phyloP scores from a whole-genome alignment of 2,329 filamentous ascomycete genomes.

The Teratosphaeria nubilosa region DNA sequence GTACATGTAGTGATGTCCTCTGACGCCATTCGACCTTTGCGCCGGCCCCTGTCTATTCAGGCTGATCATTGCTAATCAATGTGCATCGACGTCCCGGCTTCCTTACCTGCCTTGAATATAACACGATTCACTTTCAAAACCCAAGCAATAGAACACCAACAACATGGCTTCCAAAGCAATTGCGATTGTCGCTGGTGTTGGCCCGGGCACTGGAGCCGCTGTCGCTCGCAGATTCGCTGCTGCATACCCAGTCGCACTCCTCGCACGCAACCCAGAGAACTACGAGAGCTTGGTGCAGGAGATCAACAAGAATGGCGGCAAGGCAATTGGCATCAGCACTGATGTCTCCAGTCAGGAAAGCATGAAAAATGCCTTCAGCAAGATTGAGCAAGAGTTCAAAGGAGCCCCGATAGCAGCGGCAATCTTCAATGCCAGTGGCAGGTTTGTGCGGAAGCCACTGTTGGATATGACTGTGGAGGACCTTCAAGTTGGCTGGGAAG shows the following conservation, averaged over 20 bases:
- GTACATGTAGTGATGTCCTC: background rate
- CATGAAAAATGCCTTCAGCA: constrained; percentile 51
- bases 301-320: constrained; percentile 57
- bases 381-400: constrained; percentile 50
- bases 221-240: constrained; percentile 52
- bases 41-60: background rate
- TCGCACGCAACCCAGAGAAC: constrained; percentile 58
- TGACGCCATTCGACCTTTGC: constrained; percentile 1
- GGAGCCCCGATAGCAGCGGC: constrained; percentile 43
- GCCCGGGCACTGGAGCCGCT: constrained; percentile 55
- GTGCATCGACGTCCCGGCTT: background rate
- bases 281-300: constrained; percentile 58
- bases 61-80: background rate
- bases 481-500: constrained; percentile 42
- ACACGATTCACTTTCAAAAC: background rate
- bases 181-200: constrained; percentile 61
- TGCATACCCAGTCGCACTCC: constrained; percentile 61
- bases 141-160: constrained; percentile 2
- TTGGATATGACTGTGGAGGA: constrained; percentile 51
- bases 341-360: constrained; percentile 50
- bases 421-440: constrained; percentile 58
- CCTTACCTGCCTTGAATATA: background rate
- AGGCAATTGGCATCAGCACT: constrained; percentile 59
- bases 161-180: constrained; percentile 44
- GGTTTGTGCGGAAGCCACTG: constrained; percentile 50